Conservation (phyloP, 371 early-diverging fungal species). For the Saksenaea oblongispora region DNA sequence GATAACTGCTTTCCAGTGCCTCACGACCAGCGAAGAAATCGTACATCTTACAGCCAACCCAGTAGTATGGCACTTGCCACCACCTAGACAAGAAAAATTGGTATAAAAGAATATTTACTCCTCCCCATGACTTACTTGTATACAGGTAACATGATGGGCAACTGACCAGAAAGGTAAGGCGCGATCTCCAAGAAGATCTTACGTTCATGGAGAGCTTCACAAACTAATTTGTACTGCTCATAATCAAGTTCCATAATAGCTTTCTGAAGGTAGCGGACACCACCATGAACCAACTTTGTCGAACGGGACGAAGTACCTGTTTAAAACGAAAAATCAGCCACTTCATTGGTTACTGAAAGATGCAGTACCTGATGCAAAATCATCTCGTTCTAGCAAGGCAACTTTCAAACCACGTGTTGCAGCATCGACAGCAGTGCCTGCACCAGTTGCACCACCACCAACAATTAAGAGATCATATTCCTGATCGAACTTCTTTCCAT, state of each 20-base stretch:
- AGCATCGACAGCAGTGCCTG: constrained; percentile 97
- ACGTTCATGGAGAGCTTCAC: constrained; percentile 97
- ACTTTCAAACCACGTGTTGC: constrained; percentile 96
- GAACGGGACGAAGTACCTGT: constrained; percentile 93
- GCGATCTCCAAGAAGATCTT: constrained; percentile 93
- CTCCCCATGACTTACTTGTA: constrained; percentile 65
- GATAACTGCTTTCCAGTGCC: constrained; percentile 87
- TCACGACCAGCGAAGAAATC: constrained; percentile 93
- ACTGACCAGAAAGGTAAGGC: constrained; percentile 92
- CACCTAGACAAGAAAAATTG: constrained; percentile 50
- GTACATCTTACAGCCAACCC: constrained; percentile 95
- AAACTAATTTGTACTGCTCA: constrained; percentile 97
- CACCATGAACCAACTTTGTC: constrained; percentile 99
- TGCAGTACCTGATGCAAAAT: constrained; percentile 86
- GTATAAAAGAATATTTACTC: not conserved
- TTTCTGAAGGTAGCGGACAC: constrained; percentile 99
- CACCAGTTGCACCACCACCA: constrained; percentile 99
- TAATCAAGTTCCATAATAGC: constrained; percentile 95
- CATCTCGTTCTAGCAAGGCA: constrained; percentile 96
- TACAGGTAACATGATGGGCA: constrained; percentile 96
- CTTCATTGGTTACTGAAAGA: not conserved
- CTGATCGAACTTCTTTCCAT: constrained; percentile 22
- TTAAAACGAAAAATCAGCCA: not conserved
- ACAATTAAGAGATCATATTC: constrained; percentile 93
- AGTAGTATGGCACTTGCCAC: constrained; percentile 98